Evolutionary conservation across 2,329 filamentous ascomycete genomes (phyloP).

Genomic region (Ophiosphaerella narmari): DNA sequence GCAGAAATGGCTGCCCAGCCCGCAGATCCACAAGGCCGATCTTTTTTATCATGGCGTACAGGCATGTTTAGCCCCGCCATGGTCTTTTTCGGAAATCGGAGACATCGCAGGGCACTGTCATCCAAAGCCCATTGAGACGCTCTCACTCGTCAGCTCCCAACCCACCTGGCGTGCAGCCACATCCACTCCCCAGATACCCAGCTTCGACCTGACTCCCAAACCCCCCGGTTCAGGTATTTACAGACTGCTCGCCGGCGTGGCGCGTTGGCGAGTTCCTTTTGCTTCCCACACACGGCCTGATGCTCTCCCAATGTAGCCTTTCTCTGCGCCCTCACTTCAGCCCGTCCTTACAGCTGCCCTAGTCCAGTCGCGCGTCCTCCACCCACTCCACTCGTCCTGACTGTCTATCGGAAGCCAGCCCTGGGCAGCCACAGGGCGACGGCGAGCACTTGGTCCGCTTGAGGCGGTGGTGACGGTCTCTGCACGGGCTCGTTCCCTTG

Average conservation of each 20-base stretch:
- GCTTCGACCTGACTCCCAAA: constrained; percentile 30
- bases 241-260: constrained; percentile 40
- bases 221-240: constrained; percentile 35
- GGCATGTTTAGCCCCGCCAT: constrained; percentile 40
- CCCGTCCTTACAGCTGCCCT: constrained; percentile 22
- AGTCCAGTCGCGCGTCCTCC: constrained; percentile 25
- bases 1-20: constrained; percentile 39
- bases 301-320: constrained; percentile 38
- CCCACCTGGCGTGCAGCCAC: constrained; percentile 41
- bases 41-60: constrained; percentile 45
- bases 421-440: constrained; percentile 25
- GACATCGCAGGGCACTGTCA: constrained; percentile 34
- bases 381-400: constrained; percentile 5
- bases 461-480: constrained; percentile 25
- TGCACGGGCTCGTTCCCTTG: constrained; percentile 25
- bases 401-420: constrained; percentile 27
- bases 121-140: constrained; percentile 22
- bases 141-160: constrained; percentile 29
- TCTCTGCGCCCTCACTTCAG: constrained; percentile 29
- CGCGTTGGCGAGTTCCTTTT: constrained; percentile 37
- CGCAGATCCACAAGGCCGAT: constrained; percentile 44
- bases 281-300: constrained; percentile 28
- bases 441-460: constrained; percentile 18
- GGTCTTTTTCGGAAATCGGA: constrained; percentile 44
- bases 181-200: constrained; percentile 39